These are phyloP conservation scores for Geotrichum australiense DNA, from an alignment of 1,139 yeast species.

Conservation along the genomic window DNA sequence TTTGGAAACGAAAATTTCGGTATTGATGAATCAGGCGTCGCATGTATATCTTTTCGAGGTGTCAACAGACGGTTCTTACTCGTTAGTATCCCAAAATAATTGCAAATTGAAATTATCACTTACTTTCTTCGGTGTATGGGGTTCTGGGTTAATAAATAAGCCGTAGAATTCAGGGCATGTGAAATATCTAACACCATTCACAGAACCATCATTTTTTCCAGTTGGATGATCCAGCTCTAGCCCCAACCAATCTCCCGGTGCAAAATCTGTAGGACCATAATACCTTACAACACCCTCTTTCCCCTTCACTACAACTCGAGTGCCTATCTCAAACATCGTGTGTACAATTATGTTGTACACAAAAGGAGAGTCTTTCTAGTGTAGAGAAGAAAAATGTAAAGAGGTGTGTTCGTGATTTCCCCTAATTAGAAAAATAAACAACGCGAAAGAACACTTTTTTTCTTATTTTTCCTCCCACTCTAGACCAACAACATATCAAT, in stretches of 20 bases:
- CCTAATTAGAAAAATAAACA: background rate
- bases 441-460: background rate
- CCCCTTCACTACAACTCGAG: slow-evolving; percentile 24
- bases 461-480: no score
- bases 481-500: no score
- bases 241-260: slow-evolving; percentile 64
- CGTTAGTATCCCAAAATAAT: no score
- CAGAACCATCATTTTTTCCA: slow-evolving; percentile 70
- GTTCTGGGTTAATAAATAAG: slow-evolving; percentile 30
- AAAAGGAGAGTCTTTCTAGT: no score
- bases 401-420: no score
- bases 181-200: slow-evolving; percentile 55
- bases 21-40: background rate
- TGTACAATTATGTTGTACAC: background rate
- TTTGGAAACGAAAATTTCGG: no score
- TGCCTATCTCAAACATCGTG: slow-evolving; percentile 18
- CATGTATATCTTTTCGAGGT: background rate
- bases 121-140: no score
- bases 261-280: slow-evolving; percentile 44
- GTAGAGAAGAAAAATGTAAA: no score
- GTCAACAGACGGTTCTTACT: no score
- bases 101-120: no score
- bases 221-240: slow-evolving; percentile 48
- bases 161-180: slow-evolving; percentile 47
- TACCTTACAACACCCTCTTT: slow-evolving; percentile 30